These are phyloP conservation scores for Cordyceps sp. DNA, from an alignment of 2,329 filamentous ascomycete species.

Conservation along the genomic window DNA sequence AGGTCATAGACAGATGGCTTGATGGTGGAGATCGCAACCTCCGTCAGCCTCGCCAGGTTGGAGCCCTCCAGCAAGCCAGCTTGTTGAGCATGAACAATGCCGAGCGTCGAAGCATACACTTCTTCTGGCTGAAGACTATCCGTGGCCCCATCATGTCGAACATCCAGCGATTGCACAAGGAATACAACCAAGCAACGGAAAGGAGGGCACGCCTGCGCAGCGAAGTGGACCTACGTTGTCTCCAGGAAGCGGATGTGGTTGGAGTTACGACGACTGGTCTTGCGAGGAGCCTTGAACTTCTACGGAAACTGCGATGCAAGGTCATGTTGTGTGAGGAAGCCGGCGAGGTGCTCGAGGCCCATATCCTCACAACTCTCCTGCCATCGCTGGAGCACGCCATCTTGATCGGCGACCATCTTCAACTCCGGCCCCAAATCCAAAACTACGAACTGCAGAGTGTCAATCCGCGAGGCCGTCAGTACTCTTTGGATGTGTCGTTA, in stretches of 20 bases:
- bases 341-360: conserved; percentile 49
- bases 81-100: conserved; percentile 2
- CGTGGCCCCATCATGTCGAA: conserved; percentile 4
- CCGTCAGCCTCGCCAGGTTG: neutral
- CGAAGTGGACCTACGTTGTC: conserved; percentile 11
- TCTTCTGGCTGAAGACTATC: conserved; percentile 3
- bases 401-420: conserved; percentile 46
- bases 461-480: conserved; percentile 27
- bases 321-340: conserved; percentile 53
- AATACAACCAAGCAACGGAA: conserved; percentile 1
- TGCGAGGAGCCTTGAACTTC: conserved; percentile 29
- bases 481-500: conserved; percentile 39
- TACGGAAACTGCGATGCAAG: conserved; percentile 33
- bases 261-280: conserved; percentile 44
- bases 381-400: conserved; percentile 44
- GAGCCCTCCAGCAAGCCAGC: neutral
- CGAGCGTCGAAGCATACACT: conserved; percentile 2
- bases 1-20: conserved; percentile 1
- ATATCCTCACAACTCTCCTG: conserved; percentile 40
- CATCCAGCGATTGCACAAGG: neutral
- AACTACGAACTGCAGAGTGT: conserved; percentile 36
- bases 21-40: neutral
- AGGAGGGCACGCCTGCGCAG: conserved; percentile 3
- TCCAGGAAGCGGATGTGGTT: conserved; percentile 28
- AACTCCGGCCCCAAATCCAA: conserved; percentile 41